Conservation (phyloP, 176 grass and related monocot genomes). For the Aegilops bicornis region DNA sequence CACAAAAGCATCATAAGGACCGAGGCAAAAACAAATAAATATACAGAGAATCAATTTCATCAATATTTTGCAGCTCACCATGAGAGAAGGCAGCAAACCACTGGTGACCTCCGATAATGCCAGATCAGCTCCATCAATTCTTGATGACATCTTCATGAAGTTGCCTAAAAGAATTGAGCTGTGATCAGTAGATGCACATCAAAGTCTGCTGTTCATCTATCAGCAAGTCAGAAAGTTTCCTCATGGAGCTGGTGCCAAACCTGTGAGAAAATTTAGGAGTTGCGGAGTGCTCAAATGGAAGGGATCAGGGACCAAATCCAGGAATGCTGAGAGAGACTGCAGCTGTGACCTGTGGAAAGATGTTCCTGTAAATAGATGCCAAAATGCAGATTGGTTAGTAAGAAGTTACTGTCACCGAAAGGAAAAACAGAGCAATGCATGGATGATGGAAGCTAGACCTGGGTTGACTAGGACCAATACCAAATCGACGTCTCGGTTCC, state of each 20-base stretch:
- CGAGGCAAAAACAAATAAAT: not conserved
- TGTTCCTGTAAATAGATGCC: slow-evolving; percentile 44
- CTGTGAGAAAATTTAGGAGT: slow-evolving; percentile 60
- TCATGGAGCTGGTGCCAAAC: slow-evolving; percentile 24
- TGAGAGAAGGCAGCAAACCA: slow-evolving; percentile 32
- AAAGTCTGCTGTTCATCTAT: not conserved
- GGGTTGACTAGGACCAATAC: slow-evolving; percentile 80
- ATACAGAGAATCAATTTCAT: not conserved
- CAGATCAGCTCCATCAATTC: slow-evolving; percentile 6
- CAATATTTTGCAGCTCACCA: slow-evolving; percentile 43
- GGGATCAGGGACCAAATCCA: slow-evolving; percentile 50
- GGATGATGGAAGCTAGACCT: slow-evolving; percentile 52
- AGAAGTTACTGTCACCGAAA: not conserved
- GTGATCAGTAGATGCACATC: slow-evolving; percentile 16
- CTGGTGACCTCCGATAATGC: slow-evolving; percentile 39
- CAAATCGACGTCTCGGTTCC: slow-evolving; percentile 65
- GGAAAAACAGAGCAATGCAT: not conserved
- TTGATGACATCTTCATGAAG: slow-evolving; percentile 39
- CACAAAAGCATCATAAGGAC: not conserved
- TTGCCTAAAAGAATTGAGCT: slow-evolving; percentile 37
- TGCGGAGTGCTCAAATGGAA: slow-evolving; percentile 57
- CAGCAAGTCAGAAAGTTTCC: not conserved
- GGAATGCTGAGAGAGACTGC: slow-evolving; percentile 35
- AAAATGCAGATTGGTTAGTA: not conserved
- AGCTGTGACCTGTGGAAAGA: slow-evolving; percentile 61